Conservation (phyloP, 2,329 filamentous ascomycete genomes). For the Septoria linicola region DNA sequence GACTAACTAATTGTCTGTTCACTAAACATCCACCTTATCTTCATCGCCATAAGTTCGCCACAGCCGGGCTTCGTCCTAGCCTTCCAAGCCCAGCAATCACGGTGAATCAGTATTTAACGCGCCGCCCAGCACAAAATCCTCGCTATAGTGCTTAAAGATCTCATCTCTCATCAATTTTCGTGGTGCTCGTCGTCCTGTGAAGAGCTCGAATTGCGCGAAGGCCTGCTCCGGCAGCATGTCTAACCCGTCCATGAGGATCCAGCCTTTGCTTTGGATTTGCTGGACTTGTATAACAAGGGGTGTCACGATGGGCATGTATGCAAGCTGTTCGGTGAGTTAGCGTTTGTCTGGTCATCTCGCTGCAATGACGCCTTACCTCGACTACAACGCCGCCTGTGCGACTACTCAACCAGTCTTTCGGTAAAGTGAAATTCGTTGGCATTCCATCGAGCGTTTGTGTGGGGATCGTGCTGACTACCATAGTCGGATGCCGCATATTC, state of each 20-base stretch:
- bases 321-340: constrained; percentile 38
- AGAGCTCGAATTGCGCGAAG: constrained; percentile 78
- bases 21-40: too few species aligned
- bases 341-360: background rate
- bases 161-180: constrained; percentile 68
- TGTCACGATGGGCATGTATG: constrained; percentile 71
- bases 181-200: constrained; percentile 71
- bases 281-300: constrained; percentile 69
- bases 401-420: constrained; percentile 67
- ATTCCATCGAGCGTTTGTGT: constrained; percentile 66
- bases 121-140: constrained; percentile 27
- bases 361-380: constrained; percentile 53
- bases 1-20: too few species aligned
- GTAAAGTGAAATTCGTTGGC: constrained; percentile 68
- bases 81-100: too few species aligned
- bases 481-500: constrained; percentile 63
- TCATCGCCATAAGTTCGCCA: too few species aligned
- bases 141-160: constrained; percentile 45
- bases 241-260: constrained; percentile 73
- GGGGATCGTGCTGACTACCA: constrained; percentile 74
- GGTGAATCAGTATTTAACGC: constrained; percentile 28
- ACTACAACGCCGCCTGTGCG: constrained; percentile 73
- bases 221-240: constrained; percentile 76
- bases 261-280: constrained; percentile 59
- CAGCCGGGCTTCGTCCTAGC: too few species aligned